Evolutionary conservation across 331 rosid species (phyloP).

Genomic region (Saraca asoca): DNA sequence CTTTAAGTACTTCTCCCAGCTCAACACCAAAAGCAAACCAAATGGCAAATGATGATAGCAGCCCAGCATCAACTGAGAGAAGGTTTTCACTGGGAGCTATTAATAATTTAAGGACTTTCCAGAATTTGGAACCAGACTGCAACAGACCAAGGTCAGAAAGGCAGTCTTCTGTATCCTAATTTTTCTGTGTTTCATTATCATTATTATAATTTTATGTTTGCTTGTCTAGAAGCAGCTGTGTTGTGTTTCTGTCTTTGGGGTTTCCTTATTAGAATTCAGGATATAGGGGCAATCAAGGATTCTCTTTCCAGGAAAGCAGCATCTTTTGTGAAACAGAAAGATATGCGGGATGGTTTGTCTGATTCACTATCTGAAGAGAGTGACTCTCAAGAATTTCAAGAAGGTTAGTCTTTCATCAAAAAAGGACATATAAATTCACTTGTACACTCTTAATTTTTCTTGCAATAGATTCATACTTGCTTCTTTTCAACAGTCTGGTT

Average conservation of each 20-base stretch:
- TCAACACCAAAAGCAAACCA: slow-evolving; percentile 49
- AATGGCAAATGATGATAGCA: slow-evolving; percentile 33
- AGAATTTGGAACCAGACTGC: slow-evolving; percentile 44
- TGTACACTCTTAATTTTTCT: slow-evolving; percentile 25
- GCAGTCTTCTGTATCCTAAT: slow-evolving; percentile 69
- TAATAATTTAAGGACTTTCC: slow-evolving; percentile 48
- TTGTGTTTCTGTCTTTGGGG: slow-evolving; percentile 37
- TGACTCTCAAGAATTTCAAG: slow-evolving; percentile 42
- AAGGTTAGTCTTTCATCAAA: slow-evolving; percentile 46
- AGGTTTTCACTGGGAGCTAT: slow-evolving; percentile 47
- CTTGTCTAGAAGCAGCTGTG: slow-evolving; percentile 27
- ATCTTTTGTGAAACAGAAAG: slow-evolving; percentile 40
- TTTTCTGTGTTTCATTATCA: slow-evolving; percentile 30
- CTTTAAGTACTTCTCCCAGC: slow-evolving; percentile 52
- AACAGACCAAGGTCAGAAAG: slow-evolving; percentile 36
- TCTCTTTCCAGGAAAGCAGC: slow-evolving; percentile 44
- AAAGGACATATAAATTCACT: slow-evolving; percentile 19
- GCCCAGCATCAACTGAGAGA: slow-evolving; percentile 46
- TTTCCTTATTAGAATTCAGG: slow-evolving; percentile 75
- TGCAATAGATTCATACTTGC: slow-evolving; percentile 30
- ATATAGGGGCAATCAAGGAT: slow-evolving; percentile 40
- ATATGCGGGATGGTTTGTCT: slow-evolving; percentile 46
- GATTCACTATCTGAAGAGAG: slow-evolving; percentile 62
- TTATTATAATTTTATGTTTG: slow-evolving; percentile 27
- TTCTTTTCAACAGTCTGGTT: slow-evolving; percentile 18